phyloP scores from a whole-genome alignment of 2,329 filamentous ascomycete species.

The Paraphaeosphaeria sporulosa region DNA sequence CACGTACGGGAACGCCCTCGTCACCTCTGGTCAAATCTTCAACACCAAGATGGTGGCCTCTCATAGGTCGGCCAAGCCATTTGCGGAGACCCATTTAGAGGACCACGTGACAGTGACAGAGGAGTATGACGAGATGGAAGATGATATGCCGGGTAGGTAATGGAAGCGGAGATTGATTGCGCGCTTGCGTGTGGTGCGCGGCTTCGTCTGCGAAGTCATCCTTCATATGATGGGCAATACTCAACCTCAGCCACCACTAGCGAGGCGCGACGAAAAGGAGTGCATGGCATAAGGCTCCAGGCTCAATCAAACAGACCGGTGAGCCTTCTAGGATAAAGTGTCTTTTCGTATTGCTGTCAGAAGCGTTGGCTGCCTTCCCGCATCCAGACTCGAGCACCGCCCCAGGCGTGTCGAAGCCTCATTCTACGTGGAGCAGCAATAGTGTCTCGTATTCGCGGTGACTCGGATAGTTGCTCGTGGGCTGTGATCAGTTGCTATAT shows the following conservation, averaged over 20 bases:
- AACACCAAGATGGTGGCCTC: conserved; percentile 38
- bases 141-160: background rate
- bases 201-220: conserved; percentile 15
- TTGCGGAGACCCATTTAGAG: conserved; percentile 37
- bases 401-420: conserved; percentile 18
- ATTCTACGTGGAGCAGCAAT: background rate
- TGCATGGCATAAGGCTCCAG: conserved; percentile 8
- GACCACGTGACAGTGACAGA: conserved; percentile 6
- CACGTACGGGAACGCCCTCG: conserved; percentile 39
- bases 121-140: conserved; percentile 15
- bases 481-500: background rate
- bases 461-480: background rate
- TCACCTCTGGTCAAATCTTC: conserved; percentile 43
- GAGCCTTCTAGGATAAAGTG: conserved; percentile 18
- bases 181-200: conserved; percentile 8
- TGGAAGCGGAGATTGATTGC: background rate
- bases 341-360: conserved; percentile 7
- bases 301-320: conserved; percentile 15
- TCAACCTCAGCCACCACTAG: conserved; percentile 29
- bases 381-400: background rate
- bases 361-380: conserved; percentile 4
- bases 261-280: background rate
- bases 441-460: conserved; percentile 2
- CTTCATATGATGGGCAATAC: conserved; percentile 23
- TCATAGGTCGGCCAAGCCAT: conserved; percentile 41